phyloP scores from a whole-genome alignment of 2,329 filamentous ascomycete species.

The Kalmusia sp. region DNA sequence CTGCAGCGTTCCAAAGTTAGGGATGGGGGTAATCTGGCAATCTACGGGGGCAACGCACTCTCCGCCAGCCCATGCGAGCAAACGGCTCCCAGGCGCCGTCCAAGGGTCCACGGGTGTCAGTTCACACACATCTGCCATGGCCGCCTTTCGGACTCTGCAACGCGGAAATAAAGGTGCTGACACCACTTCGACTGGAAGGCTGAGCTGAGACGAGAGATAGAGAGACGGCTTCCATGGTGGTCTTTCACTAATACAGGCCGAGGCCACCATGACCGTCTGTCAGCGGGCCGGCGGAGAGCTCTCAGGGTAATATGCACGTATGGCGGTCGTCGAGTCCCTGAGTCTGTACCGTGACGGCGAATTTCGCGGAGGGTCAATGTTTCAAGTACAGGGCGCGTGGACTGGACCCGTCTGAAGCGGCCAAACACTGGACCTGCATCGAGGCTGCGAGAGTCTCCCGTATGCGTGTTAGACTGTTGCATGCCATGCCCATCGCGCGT shows the following conservation, averaged over 20 bases:
- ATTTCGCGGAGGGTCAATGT: constrained; percentile 1
- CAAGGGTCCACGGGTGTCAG: background rate
- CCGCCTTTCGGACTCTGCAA: background rate
- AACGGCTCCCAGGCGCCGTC: too few species aligned
- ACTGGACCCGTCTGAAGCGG: background rate
- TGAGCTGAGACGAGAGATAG: constrained; percentile 8
- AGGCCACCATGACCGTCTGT: too few species aligned
- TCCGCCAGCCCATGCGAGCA: background rate
- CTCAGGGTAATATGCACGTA: background rate
- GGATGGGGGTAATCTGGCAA: too few species aligned
- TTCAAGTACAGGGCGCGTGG: background rate
- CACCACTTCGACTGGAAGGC: background rate
- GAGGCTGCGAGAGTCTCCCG: background rate
- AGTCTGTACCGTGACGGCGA: background rate
- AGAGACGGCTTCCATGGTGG: too few species aligned
- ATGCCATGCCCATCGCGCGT: background rate
- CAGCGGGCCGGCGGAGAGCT: constrained; percentile 1
- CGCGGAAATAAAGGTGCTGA: background rate
- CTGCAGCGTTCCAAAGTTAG: too few species aligned
- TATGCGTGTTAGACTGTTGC: background rate
- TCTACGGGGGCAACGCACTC: background rate
- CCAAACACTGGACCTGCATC: background rate
- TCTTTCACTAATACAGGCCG: background rate
- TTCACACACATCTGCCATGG: background rate
- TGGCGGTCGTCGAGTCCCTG: background rate